Base-by-base conservation (phyloP, 257 asterid species). In the Ballota nigra region DNA sequence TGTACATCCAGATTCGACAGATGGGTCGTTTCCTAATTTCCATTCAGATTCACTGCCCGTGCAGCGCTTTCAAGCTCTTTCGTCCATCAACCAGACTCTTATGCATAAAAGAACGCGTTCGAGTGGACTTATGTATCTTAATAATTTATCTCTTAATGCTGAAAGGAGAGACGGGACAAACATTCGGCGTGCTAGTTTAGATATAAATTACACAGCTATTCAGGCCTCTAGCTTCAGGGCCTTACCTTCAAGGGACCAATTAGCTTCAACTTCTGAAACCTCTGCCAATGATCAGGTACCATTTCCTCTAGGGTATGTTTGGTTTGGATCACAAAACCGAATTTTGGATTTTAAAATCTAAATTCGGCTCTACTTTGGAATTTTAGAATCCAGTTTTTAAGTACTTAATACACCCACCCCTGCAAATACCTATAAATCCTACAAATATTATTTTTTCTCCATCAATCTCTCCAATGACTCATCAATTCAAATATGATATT, bases 61-160 rank as follows among this genome's bases (percentile, higher is more conserved):
- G 36, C 96, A 89, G 74, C 86, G 86, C 26, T 74, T 84, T 73
- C 96, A 78, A 77, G 96, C 96, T 76, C 92, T 89, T 75, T 76
- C 88, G 29, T 69, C 68, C 56, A 70, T 89, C 26, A 89, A 93
- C 75, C 92, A 83, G 72, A 78, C 77, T 62, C 82, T 87, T 61
- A n/a, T n/a, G n/a, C 86, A 83, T 68, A 82, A 78, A 78, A 86
- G 84, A 83, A 67, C 26, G 45, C 78, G 66, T 63, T 84, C 89
- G 0, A 69, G 4, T 71, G 89, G 75, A 74, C 31, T 63, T 62
- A 41, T 51, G 61, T 73, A 52, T 63, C 60, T 55, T 40, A 66
- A 53, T 66, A 73, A 47, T 76, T 68, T 36, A 13, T 73, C 77
- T 53, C 24, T 56, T 20, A 72, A 78, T 66, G 23, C 63, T 34